phyloP scores from a whole-genome alignment of 73 alveolate genomes.

The Tetrahymena borealis region DNA sequence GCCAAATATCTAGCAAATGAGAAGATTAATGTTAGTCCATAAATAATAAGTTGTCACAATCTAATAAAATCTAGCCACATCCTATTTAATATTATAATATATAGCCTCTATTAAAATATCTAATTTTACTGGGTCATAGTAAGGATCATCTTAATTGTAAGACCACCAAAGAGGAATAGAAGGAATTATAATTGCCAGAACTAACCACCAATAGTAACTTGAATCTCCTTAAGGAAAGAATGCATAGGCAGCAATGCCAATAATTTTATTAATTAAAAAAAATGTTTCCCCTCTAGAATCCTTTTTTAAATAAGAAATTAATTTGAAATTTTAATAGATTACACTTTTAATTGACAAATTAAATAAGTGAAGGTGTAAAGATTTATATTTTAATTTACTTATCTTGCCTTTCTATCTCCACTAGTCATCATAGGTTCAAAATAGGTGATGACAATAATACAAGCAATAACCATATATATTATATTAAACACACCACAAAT shows the following conservation, averaged over 20 bases:
- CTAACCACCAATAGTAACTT: neutral
- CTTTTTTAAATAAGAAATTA: too few species aligned
- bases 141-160: neutral
- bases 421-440: neutral
- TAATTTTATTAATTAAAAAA: neutral
- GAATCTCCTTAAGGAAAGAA: neutral
- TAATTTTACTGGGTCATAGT: neutral
- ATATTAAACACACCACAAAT: neutral
- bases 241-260: neutral
- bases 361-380: too few species aligned
- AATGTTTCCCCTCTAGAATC: neutral
- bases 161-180: neutral
- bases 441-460: neutral
- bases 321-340: too few species aligned
- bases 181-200: neutral
- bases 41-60: neutral
- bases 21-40: neutral
- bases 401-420: neutral
- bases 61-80: neutral
- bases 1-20: neutral
- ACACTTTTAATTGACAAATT: too few species aligned
- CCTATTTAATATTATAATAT: neutral
- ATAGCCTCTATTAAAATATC: neutral
- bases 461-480: neutral
- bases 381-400: too few species aligned